Evolutionary conservation across 2,329 filamentous ascomycete species (phyloP).

Genomic region (Ilyonectria destructans): DNA sequence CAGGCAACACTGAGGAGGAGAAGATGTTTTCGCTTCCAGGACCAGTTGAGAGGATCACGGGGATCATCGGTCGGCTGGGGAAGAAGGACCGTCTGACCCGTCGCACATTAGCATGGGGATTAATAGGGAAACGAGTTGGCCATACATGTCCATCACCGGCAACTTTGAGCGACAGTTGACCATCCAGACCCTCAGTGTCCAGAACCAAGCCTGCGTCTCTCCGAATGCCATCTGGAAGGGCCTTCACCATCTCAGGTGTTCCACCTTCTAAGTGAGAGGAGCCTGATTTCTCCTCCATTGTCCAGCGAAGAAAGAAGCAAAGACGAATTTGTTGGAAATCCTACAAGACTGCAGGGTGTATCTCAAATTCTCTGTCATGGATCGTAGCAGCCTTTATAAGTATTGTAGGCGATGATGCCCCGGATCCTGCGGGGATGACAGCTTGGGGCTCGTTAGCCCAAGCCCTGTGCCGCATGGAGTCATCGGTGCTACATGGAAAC

Average conservation of each 20-base stretch:
- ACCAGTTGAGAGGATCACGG: constrained; percentile 40
- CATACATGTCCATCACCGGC: constrained; percentile 10
- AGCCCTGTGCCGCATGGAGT: too few species aligned
- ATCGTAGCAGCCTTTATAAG: background rate
- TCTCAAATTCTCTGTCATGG: background rate
- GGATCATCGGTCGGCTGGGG: constrained; percentile 36
- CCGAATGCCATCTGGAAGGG: background rate
- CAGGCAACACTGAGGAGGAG: constrained; percentile 34
- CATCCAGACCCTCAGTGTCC: background rate
- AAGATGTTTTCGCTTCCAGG: constrained; percentile 34
- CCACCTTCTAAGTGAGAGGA: background rate
- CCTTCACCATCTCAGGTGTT: background rate
- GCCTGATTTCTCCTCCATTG: background rate
- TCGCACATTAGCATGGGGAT: background rate
- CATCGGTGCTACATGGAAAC: too few species aligned
- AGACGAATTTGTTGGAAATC: background rate
- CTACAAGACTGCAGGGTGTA: background rate
- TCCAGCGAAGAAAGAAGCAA: background rate
- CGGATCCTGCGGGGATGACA: too few species aligned
- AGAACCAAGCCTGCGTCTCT: background rate
- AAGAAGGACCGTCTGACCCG: constrained; percentile 31
- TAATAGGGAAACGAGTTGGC: background rate
- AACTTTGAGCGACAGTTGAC: constrained; percentile 1
- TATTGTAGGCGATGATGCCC: background rate
- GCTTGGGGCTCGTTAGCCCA: too few species aligned